Evolutionary conservation across 345 rosid species (phyloP).

Genomic region (Boechera retrofracta): DNA sequence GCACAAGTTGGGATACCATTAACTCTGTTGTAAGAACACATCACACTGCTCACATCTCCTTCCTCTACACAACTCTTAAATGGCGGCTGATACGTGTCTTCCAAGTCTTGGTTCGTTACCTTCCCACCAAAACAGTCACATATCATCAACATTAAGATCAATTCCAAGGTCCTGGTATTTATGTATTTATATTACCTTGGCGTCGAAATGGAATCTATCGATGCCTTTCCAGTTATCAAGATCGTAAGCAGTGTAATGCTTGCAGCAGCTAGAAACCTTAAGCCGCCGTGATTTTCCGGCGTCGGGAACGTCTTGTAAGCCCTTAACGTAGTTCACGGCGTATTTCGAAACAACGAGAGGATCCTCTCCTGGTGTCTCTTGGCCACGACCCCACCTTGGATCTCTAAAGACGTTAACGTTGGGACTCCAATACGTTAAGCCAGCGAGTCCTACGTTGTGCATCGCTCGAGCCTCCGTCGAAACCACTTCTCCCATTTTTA

Average conservation of each 20-base stretch:
- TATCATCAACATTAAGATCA: neutral
- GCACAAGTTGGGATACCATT: constrained; percentile 66
- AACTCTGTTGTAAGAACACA: constrained; percentile 62
- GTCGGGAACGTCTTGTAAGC: constrained; percentile 53
- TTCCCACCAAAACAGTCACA: neutral
- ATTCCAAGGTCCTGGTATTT: neutral
- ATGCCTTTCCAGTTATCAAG: constrained; percentile 60
- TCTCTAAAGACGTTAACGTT: constrained; percentile 57
- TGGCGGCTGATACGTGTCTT: constrained; percentile 57
- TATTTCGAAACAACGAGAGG: constrained; percentile 52
- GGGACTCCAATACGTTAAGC: constrained; percentile 67
- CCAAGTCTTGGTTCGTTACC: constrained; percentile 61
- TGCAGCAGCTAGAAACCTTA: constrained; percentile 60
- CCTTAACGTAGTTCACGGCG: constrained; percentile 55
- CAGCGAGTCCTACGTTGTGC: constrained; percentile 50
- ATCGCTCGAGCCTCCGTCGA: constrained; percentile 57
- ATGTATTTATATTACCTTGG: constrained; percentile 43
- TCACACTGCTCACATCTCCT: constrained; percentile 52
- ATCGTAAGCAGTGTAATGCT: constrained; percentile 66
- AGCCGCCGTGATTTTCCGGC: constrained; percentile 38
- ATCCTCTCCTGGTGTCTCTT: constrained; percentile 64
- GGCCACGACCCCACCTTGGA: constrained; percentile 61
- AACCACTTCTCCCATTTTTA: constrained; percentile 56
- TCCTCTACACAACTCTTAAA: constrained; percentile 58
- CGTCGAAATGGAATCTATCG: constrained; percentile 52